Base-by-base conservation (phyloP, 768 basidiomycete species). In the Mycena epipterygia region DNA sequence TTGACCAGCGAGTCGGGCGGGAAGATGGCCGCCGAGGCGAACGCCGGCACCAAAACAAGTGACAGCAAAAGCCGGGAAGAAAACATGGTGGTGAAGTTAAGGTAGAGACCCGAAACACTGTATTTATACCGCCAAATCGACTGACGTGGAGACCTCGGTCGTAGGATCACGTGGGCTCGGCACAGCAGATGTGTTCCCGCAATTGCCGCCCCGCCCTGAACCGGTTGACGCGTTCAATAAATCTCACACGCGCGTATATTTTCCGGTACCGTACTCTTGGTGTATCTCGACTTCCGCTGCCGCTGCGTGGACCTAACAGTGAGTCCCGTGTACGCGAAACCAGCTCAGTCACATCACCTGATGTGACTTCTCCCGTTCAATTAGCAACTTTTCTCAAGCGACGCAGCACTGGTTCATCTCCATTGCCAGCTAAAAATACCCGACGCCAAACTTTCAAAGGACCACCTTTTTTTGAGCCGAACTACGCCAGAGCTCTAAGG, bases 1-100 rank as follows among this genome's bases (percentile, higher is more conserved):
- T 94, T 94, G 68, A 96, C 95, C 30, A 84, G 80, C 5, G 90
- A 85, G 70, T 87, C 88, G 39, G 82, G 74, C 0, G 85, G 85
- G 64, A 88, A 88, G 56, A 88, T 74, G 17, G 79, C 88, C 16
- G 86, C 87, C 37, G 81, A 81, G 30, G 81, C 86, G 30, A 87
- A 60, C 49, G 77, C 46, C 32, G 85, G 83, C 39, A 81, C 69
- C 52, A 84, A 79, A 27, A 81, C 75, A 79, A 86, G 72, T 41
- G 62, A 66, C 5, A 73, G 56, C 33, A 69, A 48, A 2, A 71
- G 64, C 11, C 35, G 52, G 19, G 64, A 46, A 21, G 67, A 70
- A 27, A 61, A 42, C 72, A 73, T 73, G 25, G 65, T 52, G 21
- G 42, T 44, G 13, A 16, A 39, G 42, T 17, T 7, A 19, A 9